phyloP scores from a whole-genome alignment of 306 rosid genomes.

The Vicia faba region DNA sequence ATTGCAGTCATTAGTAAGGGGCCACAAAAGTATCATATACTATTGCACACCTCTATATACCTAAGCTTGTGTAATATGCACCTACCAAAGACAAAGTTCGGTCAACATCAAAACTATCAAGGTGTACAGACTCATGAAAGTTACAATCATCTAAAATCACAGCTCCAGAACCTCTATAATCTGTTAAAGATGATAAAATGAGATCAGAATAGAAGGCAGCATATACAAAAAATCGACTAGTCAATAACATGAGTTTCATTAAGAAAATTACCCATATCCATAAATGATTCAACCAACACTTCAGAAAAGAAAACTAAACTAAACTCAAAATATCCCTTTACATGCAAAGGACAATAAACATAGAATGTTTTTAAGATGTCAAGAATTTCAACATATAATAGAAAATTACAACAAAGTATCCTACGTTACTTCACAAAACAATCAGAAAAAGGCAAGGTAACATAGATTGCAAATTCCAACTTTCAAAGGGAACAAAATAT shows the following conservation, averaged over 20 bases:
- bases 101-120: constrained; percentile 76
- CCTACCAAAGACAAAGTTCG: constrained; percentile 82
- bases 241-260: constrained; percentile 19
- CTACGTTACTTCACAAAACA: constrained; percentile 4
- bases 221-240: background rate
- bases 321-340: constrained; percentile 17
- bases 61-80: constrained; percentile 20
- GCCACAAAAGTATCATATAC: constrained; percentile 13
- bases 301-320: constrained; percentile 3
- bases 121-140: constrained; percentile 95
- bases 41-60: constrained; percentile 8
- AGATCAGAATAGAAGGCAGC: constrained; percentile 31
- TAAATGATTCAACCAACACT: background rate
- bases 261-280: constrained; percentile 33
- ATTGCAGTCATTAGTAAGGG: constrained; percentile 29
- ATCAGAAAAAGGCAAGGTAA: constrained; percentile 27
- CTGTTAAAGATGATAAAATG: constrained; percentile 50
- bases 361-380: constrained; percentile 20
- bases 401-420: constrained; percentile 15
- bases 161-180: constrained; percentile 72
- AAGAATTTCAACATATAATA: constrained; percentile 21
- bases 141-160: constrained; percentile 91
- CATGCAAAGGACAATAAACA: background rate
- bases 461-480: constrained; percentile 9
- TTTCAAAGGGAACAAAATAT: constrained; percentile 32